phyloP scores from a whole-genome alignment of 176 grass and related monocot species.

The Carex pumila region DNA sequence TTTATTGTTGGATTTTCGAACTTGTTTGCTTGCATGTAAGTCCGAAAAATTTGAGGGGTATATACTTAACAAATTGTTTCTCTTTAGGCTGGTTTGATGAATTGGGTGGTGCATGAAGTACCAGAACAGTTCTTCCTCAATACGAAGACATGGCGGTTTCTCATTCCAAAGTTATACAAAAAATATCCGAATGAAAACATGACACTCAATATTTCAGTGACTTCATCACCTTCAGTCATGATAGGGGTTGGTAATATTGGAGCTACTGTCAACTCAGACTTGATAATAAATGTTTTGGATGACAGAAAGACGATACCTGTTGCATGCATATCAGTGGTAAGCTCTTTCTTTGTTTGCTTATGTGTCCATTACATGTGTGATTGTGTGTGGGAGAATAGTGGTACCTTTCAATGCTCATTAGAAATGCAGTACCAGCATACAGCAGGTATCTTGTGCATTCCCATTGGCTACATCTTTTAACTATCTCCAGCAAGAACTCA shows the following conservation, averaged over 20 bases:
- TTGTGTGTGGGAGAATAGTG: not conserved
- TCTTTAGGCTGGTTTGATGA: slow-evolving; percentile 68
- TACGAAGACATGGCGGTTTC: slow-evolving; percentile 74
- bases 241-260: slow-evolving; percentile 60
- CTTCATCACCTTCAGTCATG: slow-evolving; percentile 51
- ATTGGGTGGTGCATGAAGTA: slow-evolving; percentile 66
- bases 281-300: slow-evolving; percentile 61
- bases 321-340: slow-evolving; percentile 71
- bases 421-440: not conserved
- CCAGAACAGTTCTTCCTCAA: slow-evolving; percentile 77
- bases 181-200: slow-evolving; percentile 74
- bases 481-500: not conserved
- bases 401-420: not conserved
- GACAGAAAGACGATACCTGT: slow-evolving; percentile 51
- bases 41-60: not conserved
- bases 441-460: not conserved
- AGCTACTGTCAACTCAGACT: slow-evolving; percentile 55
- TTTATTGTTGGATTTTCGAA: not conserved
- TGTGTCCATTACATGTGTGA: not conserved
- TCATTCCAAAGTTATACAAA: slow-evolving; percentile 69
- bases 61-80: not conserved
- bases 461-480: not conserved
- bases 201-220: slow-evolving; percentile 71
- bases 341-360: not conserved
- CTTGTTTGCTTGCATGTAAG: not conserved